Evolutionary conservation across 495 filamentous ascomycete species (phyloP).

Genomic region (Aspergillus mulundensis): DNA sequence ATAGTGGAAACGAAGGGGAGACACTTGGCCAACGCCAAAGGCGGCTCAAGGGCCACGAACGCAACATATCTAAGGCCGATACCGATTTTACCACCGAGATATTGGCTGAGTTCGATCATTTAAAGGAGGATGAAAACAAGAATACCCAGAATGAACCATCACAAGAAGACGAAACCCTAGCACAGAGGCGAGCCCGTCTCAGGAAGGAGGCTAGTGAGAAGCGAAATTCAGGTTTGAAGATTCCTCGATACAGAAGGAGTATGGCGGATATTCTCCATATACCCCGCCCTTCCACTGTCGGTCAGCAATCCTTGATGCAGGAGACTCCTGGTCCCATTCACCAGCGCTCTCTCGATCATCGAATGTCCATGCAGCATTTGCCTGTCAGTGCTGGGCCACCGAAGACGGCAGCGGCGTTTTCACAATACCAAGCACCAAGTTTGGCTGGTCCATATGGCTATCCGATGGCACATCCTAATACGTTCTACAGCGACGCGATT

Average conservation of each 20-base stretch:
- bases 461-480: conserved; percentile 25
- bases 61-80: conserved; percentile 54
- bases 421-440: conserved; percentile 13
- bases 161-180: conserved; percentile 79
- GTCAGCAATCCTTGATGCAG: conserved; percentile 31
- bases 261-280: conserved; percentile 66
- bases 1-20: conserved; percentile 65
- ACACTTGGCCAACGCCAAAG: conserved; percentile 71
- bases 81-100: conserved; percentile 77
- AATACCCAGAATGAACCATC: conserved; percentile 12
- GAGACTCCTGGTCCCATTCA: conserved; percentile 19
- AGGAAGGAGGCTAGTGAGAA: conserved; percentile 62
- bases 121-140: conserved; percentile 28
- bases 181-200: conserved; percentile 75
- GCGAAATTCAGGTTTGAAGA: conserved; percentile 28
- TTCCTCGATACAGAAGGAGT: conserved; percentile 47
- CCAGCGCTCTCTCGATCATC: conserved; percentile 20
- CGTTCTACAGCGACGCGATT: conserved; percentile 30
- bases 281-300: conserved; percentile 43
- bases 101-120: conserved; percentile 63
- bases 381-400: conserved; percentile 22
- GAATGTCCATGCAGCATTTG: conserved; percentile 33
- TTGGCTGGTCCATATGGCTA: conserved; percentile 26
- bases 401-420: conserved; percentile 15
- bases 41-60: conserved; percentile 56